Evolutionary conservation across 768 basidiomycete genomes (phyloP).

Genomic region (Mrakia gelida): DNA sequence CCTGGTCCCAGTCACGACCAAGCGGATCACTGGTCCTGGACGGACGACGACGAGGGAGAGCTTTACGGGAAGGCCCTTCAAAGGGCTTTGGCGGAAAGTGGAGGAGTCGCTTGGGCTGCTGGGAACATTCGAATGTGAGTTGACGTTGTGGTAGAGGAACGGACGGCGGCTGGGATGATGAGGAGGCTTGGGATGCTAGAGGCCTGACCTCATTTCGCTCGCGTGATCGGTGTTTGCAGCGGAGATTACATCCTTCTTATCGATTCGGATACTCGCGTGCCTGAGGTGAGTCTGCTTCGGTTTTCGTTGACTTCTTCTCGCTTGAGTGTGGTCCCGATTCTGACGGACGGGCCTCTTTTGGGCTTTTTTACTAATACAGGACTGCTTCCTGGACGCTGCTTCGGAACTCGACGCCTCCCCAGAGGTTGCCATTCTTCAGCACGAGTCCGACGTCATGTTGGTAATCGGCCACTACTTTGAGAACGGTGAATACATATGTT

Average conservation of each 20-base stretch:
- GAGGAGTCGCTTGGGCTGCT: constrained; percentile 66
- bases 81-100: constrained; percentile 64
- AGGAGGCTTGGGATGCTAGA: neutral
- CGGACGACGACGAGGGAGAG: constrained; percentile 61
- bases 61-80: constrained; percentile 66
- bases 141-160: too few species aligned
- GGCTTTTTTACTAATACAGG: constrained; percentile 44
- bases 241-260: constrained; percentile 34
- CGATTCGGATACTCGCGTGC: constrained; percentile 26
- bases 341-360: neutral
- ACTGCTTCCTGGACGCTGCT: constrained; percentile 85
- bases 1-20: constrained; percentile 48
- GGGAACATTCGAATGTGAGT: constrained; percentile 57
- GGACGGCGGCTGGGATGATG: neutral
- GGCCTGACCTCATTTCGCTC: neutral
- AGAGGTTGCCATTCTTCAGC: constrained; percentile 82
- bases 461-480: constrained; percentile 86
- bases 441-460: constrained; percentile 84
- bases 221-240: neutral
- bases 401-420: constrained; percentile 76
- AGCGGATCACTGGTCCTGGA: constrained; percentile 53
- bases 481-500: neutral
- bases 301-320: too few species aligned
- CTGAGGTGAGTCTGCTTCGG: neutral
- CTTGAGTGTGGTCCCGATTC: too few species aligned